Evolutionary conservation across 495 filamentous ascomycete species (phyloP).

Genomic region (Aspergillus steynii): DNA sequence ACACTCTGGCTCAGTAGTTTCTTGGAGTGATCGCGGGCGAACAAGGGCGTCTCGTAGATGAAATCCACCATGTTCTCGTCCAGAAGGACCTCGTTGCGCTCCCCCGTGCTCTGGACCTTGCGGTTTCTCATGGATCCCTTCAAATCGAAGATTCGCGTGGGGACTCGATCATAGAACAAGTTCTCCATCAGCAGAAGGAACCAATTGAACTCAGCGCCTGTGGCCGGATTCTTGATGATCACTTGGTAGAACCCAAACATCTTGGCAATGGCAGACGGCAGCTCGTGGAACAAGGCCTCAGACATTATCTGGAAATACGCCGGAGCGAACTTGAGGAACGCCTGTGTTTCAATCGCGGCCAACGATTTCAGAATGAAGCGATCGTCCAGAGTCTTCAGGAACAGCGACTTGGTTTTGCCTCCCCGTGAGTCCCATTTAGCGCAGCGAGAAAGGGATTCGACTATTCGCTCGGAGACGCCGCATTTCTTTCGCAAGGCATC

Average conservation of each 20-base stretch:
- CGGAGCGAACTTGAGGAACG: slow-evolving; percentile 92
- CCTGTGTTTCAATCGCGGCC: slow-evolving; percentile 84
- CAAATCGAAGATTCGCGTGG: slow-evolving; percentile 92
- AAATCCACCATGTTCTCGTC: slow-evolving; percentile 99
- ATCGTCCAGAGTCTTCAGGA: slow-evolving; percentile 94
- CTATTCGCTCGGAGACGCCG: slow-evolving; percentile 87
- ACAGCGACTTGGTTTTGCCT: slow-evolving; percentile 97
- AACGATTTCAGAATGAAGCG: slow-evolving; percentile 90
- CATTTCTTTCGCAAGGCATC: slow-evolving; percentile 92
- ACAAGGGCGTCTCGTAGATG: slow-evolving; percentile 95
- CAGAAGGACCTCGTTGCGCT: slow-evolving; percentile 92
- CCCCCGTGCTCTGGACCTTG: slow-evolving; percentile 90
- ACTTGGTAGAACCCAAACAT: slow-evolving; percentile 99
- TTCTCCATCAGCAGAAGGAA: slow-evolving; percentile 98
- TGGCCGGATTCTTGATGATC: slow-evolving; percentile 90
- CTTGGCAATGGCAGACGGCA: slow-evolving; percentile 96
- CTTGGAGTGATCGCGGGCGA: slow-evolving; percentile 90
- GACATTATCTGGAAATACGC: slow-evolving; percentile 98
- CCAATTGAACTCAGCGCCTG: slow-evolving; percentile 91
- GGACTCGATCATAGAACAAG: slow-evolving; percentile 92
- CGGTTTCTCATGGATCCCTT: slow-evolving; percentile 99
- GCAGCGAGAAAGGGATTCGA: slow-evolving; percentile 92
- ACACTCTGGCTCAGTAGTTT: slow-evolving; percentile 79
- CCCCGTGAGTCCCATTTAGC: slow-evolving; percentile 98
- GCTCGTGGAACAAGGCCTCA: slow-evolving; percentile 90